Conservation (phyloP, 1,284 basidiomycete genomes). For the Jaminaea rosea region DNA sequence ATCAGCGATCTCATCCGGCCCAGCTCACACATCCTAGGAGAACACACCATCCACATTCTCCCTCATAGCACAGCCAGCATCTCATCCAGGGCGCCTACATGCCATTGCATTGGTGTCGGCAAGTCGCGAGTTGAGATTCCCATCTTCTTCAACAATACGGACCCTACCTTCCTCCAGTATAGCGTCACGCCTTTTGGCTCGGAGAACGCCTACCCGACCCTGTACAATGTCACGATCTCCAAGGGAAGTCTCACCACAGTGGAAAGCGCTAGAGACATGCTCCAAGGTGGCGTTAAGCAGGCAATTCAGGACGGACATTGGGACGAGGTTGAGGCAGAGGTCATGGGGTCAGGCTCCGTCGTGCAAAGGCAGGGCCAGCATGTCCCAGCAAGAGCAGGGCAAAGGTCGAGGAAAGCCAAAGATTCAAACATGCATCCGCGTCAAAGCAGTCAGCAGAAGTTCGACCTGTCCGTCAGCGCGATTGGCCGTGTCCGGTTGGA, state of each 20-base stretch:
- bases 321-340: slow-evolving; percentile 13
- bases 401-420: too few relatives aligned
- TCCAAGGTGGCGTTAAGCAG: slow-evolving; percentile 7
- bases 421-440: neutral
- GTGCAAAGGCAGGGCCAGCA: neutral
- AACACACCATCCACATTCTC: slow-evolving; percentile 80
- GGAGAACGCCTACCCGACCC: slow-evolving; percentile 53
- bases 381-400: neutral
- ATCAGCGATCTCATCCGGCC: slow-evolving; percentile 47
- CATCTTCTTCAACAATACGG: slow-evolving; percentile 80
- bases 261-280: neutral
- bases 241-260: neutral
- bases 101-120: slow-evolving; percentile 59
- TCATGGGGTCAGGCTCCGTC: slow-evolving; percentile 1
- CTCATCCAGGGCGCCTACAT: slow-evolving; percentile 50
- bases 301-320: slow-evolving; percentile 4
- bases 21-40: slow-evolving; percentile 63
- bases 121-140: slow-evolving; percentile 61
- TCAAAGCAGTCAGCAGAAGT: slow-evolving; percentile 12
- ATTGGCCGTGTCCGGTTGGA: slow-evolving; percentile 35
- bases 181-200: slow-evolving; percentile 64
- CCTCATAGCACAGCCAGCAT: slow-evolving; percentile 68
- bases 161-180: slow-evolving; percentile 65
- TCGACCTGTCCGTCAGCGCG: slow-evolving; percentile 26
- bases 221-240: slow-evolving; percentile 56